A percentile compares a stretch with the other conserved stretches of the same genome.
phyloP scores from a whole-genome alignment of 2,329 filamentous ascomycete species.

The Aspergillus pseudoviridinutans region DNA sequence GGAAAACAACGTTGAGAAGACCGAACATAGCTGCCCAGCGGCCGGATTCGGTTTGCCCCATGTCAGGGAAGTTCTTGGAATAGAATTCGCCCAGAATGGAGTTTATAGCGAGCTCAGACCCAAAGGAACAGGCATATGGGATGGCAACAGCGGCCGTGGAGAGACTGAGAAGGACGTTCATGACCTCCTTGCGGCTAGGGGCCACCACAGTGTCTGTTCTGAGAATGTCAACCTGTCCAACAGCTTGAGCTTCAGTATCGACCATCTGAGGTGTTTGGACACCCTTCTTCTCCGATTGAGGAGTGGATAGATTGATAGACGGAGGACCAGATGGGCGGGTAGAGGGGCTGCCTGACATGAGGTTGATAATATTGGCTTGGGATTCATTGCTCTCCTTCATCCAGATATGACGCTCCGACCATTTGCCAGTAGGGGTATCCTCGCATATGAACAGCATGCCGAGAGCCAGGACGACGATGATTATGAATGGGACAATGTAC shows the following conservation, averaged over 20 bases:
- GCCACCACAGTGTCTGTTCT: slow-evolving; percentile 59
- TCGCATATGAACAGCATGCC: slow-evolving; percentile 69
- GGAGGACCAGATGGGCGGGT: slow-evolving; percentile 20
- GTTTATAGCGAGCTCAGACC: slow-evolving; percentile 59
- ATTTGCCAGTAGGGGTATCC: slow-evolving; percentile 78
- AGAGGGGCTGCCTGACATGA: slow-evolving; percentile 21
- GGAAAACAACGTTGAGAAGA: slow-evolving; percentile 48
- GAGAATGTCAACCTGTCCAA: slow-evolving; percentile 47
- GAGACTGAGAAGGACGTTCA: slow-evolving; percentile 60
- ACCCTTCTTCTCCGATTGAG: slow-evolving; percentile 32
- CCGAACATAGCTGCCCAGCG: slow-evolving; percentile 55
- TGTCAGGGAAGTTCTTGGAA: slow-evolving; percentile 50
- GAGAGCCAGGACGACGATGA: slow-evolving; percentile 65
- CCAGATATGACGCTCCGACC: slow-evolving; percentile 66
- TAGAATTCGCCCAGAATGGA: slow-evolving; percentile 59
- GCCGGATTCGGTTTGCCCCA: slow-evolving; percentile 53
- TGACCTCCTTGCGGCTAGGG: slow-evolving; percentile 58
- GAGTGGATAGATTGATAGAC: slow-evolving; percentile 19
- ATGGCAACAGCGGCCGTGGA: slow-evolving; percentile 52
- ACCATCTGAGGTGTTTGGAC: slow-evolving; percentile 20
- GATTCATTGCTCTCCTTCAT: slow-evolving; percentile 41
- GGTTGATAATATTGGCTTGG: slow-evolving; percentile 28
- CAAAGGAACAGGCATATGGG: slow-evolving; percentile 59
- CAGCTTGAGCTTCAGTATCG: slow-evolving; percentile 41
- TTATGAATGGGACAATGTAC: slow-evolving; percentile 77